Conservation (phyloP, 768 basidiomycete species). For the Pulveroboletus sp. region DNA sequence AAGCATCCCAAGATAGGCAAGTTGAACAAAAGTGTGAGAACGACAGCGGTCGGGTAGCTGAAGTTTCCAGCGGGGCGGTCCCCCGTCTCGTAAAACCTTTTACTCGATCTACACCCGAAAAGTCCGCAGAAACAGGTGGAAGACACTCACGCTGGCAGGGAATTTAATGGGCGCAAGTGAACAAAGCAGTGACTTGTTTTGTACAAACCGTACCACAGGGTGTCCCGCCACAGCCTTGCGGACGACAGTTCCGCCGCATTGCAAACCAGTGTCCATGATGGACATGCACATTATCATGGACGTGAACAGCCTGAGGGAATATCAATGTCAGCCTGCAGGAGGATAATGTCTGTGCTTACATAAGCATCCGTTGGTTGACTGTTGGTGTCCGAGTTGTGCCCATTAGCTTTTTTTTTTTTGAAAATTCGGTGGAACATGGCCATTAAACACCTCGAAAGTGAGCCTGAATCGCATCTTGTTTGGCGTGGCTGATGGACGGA, state of each 20-base stretch:
- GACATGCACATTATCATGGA: too few relatives aligned
- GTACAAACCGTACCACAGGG: neutral
- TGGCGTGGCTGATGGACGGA: neutral
- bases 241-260: neutral
- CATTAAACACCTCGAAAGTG: conserved; percentile 82
- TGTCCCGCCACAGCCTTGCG: too few relatives aligned
- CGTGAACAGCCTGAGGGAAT: too few relatives aligned
- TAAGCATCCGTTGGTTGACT: conserved; percentile 21
- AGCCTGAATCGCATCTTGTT: conserved; percentile 21
- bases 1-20: conserved; percentile 12
- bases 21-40: conserved; percentile 21
- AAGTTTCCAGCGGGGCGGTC: conserved; percentile 3
- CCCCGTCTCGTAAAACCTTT: conserved; percentile 2
- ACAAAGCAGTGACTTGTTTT: conserved; percentile 8
- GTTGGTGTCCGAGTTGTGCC: conserved; percentile 22
- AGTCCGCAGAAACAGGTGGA: neutral
- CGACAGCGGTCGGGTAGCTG: neutral
- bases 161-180: conserved; percentile 7
- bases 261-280: neutral
- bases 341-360: conserved; percentile 20
- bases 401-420: conserved; percentile 2
- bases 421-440: conserved; percentile 46
- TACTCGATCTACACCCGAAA: neutral
- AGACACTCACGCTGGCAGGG: conserved; percentile 20
- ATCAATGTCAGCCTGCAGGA: neutral